Conservation (phyloP, 257 asterid genomes). For the Ehretia macrophylla region DNA sequence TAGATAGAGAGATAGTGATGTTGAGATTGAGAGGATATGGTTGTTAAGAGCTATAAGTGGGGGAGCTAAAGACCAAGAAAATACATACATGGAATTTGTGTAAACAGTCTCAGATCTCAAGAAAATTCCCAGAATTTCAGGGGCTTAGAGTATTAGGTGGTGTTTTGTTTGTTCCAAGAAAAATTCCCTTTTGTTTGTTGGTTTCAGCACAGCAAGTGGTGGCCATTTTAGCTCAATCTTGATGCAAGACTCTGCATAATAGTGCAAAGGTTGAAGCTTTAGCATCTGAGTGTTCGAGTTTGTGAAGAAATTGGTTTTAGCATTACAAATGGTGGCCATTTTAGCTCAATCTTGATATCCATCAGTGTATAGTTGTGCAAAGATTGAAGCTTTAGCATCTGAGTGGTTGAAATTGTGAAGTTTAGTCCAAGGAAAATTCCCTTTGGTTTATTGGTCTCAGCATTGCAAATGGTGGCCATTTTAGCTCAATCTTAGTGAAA, state of each 20-base stretch:
- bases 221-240: neutral
- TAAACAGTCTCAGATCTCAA: slow-evolving; percentile 71
- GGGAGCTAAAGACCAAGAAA: slow-evolving; percentile 9
- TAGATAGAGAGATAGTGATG: slow-evolving; percentile 17
- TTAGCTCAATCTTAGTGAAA: slow-evolving; percentile 11
- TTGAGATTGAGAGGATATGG: slow-evolving; percentile 26
- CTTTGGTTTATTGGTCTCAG: slow-evolving; percentile 17
- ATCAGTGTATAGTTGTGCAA: no score
- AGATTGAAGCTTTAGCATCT: no score
- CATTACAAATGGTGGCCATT: neutral
- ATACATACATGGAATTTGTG: slow-evolving; percentile 36
- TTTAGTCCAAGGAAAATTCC: slow-evolving; percentile 1
- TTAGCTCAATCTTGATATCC: no score
- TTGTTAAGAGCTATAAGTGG: slow-evolving; percentile 9
- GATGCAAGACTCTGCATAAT: neutral
- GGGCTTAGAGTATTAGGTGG: slow-evolving; percentile 5
- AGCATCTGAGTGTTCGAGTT: no score
- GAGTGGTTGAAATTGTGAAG: neutral
- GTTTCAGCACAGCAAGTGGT: slow-evolving; percentile 3
- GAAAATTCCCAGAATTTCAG: slow-evolving; percentile 41
- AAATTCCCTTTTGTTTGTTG: slow-evolving; percentile 25
- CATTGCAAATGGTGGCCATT: slow-evolving; percentile 19
- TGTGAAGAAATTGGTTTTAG: slow-evolving; percentile 2
- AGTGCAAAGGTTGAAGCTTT: no score
- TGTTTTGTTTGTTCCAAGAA: slow-evolving; percentile 32